Percentiles rank a stretch among this genome's conserved stretches.
phyloP scores from a whole-genome alignment of 2,329 filamentous ascomycete species.

The Paecilomyces variotii region DNA sequence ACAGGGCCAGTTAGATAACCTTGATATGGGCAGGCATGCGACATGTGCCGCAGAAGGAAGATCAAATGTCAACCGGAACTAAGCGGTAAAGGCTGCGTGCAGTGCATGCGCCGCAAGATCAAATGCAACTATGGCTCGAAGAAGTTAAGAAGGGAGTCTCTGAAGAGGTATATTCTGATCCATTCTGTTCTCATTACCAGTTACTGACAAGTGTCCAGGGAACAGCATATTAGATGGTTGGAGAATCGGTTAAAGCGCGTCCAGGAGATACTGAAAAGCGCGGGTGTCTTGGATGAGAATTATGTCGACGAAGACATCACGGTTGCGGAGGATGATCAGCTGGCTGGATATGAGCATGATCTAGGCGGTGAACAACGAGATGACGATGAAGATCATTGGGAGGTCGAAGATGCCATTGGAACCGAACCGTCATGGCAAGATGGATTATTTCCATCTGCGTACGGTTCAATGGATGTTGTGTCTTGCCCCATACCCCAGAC shows the following conservation, averaged over 20 bases:
- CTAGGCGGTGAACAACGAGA: constrained; percentile 3
- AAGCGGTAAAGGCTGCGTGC: constrained; percentile 62
- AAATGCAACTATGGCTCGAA: constrained; percentile 89
- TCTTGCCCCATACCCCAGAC: background rate
- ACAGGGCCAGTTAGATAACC: background rate
- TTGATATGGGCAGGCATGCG: constrained; percentile 57
- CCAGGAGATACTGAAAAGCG: constrained; percentile 76
- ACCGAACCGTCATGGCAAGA: background rate
- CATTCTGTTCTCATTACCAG: background rate
- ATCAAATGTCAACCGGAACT: constrained; percentile 93
- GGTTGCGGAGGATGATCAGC: constrained; percentile 14
- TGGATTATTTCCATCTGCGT: background rate
- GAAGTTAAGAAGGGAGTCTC: constrained; percentile 84
- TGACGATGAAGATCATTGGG: constrained; percentile 1
- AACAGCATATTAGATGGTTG: constrained; percentile 87
- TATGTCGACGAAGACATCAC: constrained; percentile 49
- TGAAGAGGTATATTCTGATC: constrained; percentile 64
- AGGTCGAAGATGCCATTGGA: background rate
- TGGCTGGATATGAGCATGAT: constrained; percentile 10
- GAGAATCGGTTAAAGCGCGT: constrained; percentile 87
- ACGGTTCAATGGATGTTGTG: background rate
- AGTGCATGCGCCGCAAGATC: constrained; percentile 91
- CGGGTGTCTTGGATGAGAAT: constrained; percentile 73
- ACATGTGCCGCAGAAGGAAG: constrained; percentile 80
- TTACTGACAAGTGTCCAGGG: constrained; percentile 42